Evolutionary conservation across 2,329 filamentous ascomycete genomes (phyloP), one percentile per base, ranked within the genome.

Genomic region (Septoria linicola): DNA sequence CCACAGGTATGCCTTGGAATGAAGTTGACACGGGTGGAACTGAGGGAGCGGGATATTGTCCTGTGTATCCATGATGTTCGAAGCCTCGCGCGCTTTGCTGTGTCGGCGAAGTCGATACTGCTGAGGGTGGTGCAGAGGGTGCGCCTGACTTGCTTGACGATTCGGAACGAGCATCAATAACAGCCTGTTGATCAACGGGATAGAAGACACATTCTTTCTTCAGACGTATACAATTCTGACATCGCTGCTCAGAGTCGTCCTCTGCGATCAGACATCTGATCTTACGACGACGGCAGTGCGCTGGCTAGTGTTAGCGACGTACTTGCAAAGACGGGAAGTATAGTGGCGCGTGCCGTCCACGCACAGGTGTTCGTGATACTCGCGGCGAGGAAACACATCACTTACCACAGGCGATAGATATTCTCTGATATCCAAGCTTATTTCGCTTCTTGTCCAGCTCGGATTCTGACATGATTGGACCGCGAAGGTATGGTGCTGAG

Each of bases 131-230:
- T n/a, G 49, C 57, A 16, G 63, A 61, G 8, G 48, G 56, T 6
- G 45, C 42, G n/a, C 51, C 51, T 16, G 58, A 43, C 41, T 58
- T 60, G 17, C 41, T 51, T 6, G 58, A 59, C 11, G 53, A 41
- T 14, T 64, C 59, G 2, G 62, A 59, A n/a, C 53, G 54, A 35
- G 59, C 56, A 25, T 68, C 65, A 8, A 64, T 50, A 8, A 59
- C 57, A 19, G 53, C 57, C 47, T 64, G 63, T 40, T 67, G 65
- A 23, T 96, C 90, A 17, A 96, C 91, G 0, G 91, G 88, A 62
- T 85, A 88, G 72, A 95, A 97, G 67, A 87, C 89, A 72, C 92
- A 97, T 59, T 96, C 89, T 66, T 95, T 96, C 71, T 95, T 95
- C 66, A 97, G 75, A 40, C 90, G 84, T 64, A 96, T 95, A 72